These are phyloP conservation scores for Cystobasidium tubakii DNA, from an alignment of 768 basidiomycete species.

Conservation along the genomic window DNA sequence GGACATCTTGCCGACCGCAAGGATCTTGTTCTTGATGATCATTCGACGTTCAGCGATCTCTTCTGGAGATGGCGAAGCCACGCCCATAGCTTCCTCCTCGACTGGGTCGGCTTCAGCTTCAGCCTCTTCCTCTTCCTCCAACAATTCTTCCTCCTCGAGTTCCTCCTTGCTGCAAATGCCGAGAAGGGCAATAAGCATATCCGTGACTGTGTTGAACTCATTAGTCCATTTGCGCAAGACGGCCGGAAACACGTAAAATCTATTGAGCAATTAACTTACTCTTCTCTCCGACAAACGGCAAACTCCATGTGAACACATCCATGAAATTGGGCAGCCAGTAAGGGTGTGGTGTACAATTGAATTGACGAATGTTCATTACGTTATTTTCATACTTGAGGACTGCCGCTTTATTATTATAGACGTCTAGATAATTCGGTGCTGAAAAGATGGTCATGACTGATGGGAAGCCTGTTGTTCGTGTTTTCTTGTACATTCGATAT, in stretches of 20 bases:
- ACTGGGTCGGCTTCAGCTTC: background rate
- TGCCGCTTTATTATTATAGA: slow-evolving; percentile 98
- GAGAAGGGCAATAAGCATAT: slow-evolving; percentile 95
- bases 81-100: background rate
- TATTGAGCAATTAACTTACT: no score
- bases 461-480: slow-evolving; percentile 94
- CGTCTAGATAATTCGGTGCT: slow-evolving; percentile 90
- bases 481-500: slow-evolving; percentile 93
- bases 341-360: slow-evolving; percentile 91
- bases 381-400: slow-evolving; percentile 99
- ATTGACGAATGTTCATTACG: slow-evolving; percentile 59
- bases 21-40: slow-evolving; percentile 95
- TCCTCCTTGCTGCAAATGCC: slow-evolving; percentile 95
- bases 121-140: slow-evolving; percentile 45
- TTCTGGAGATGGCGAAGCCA: slow-evolving; percentile 26
- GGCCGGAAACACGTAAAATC: no score
- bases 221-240: no score
- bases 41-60: slow-evolving; percentile 64
- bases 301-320: slow-evolving; percentile 98
- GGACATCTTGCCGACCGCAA: slow-evolving; percentile 94
- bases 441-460: slow-evolving; percentile 99
- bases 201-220: slow-evolving; percentile 63
- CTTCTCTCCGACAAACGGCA: slow-evolving; percentile 97
- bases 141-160: slow-evolving; percentile 73
- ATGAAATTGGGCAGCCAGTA: slow-evolving; percentile 99